Evolutionary conservation across 176 grass and related monocot species (phyloP).

Genomic region (Typha latifolia): DNA sequence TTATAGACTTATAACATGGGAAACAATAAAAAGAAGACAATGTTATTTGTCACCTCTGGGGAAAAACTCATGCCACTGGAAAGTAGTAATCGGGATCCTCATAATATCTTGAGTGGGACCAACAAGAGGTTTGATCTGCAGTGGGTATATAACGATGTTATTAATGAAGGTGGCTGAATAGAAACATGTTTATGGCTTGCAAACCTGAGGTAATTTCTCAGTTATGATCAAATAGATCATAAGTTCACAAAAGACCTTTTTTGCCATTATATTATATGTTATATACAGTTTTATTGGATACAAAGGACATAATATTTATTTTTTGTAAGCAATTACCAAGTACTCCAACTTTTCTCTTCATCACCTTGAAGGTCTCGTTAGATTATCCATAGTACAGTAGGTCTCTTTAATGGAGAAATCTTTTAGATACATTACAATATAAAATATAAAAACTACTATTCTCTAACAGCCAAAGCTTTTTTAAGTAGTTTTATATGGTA

Average conservation of each 20-base stretch:
- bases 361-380: no score
- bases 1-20: constrained; percentile 17
- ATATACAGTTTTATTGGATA: no score
- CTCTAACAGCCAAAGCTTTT: no score
- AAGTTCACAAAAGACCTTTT: neutral
- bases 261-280: no score
- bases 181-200: neutral
- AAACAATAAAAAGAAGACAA: constrained; percentile 7
- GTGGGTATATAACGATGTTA: constrained; percentile 4
- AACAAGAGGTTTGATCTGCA: constrained; percentile 94
- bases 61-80: constrained; percentile 91
- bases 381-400: no score
- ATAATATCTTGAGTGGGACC: constrained; percentile 78
- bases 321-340: no score
- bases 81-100: constrained; percentile 61
- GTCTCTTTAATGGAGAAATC: no score
- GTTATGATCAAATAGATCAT: neutral
- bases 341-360: no score
- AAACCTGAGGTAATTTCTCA: neutral
- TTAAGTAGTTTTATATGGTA: no score
- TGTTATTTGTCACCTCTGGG: constrained; percentile 53
- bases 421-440: no score
- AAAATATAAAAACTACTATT: no score
- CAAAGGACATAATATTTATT: no score
- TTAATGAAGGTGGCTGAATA: neutral